Evolutionary conservation across 140 eudicot species (phyloP), one percentile per base, ranked within the genome.

Genomic region (Oenanthe javanica): DNA sequence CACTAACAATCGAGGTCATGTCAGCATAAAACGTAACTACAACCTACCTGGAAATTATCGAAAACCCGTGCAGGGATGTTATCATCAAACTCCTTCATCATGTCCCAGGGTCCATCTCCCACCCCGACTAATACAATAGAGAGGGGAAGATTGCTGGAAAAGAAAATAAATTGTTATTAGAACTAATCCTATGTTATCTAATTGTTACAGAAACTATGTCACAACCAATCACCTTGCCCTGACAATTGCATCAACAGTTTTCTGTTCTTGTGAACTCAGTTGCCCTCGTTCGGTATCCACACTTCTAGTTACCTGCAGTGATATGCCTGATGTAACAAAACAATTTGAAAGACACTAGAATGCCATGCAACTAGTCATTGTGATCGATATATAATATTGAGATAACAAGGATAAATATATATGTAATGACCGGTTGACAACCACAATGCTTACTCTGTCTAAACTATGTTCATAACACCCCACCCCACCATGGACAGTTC

Each of bases 51-150:
- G 82, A 96, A 96, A 87, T 96, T 96, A 87, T 96, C 99, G 55
- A 96, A 96, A 84, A 87, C 92, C 25, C 99, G 89, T 72, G 91
- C 91, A 79, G 99, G 99, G 51, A 96, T 93, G 80, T 93, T 91
- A 84, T 96, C 99, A 77, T 96, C 99, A 77, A 96, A 96, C 83
- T 96, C 99, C 85, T 61, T 96, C 99, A 96, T 96, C 87, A 85
- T 96, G 89, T 96, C 99, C 99, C 99, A 96, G 14, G 99, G 99
- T 50, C 99, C 99, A 84, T 96, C 99, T 71, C 98, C 99, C 57
- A 96, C 99, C 70, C 99, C 99, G 77, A 96, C 98, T 77, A 96
- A 81, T 46, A 96, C 82, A 81, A 96, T 96, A 50, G 99, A 96
- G 75, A 96, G 87, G 79, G 99, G 99, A 80, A 91, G 88, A 86